Evolutionary conservation across 2,329 filamentous ascomycete genomes (phyloP).

Genomic region (Zasmidium cellare): DNA sequence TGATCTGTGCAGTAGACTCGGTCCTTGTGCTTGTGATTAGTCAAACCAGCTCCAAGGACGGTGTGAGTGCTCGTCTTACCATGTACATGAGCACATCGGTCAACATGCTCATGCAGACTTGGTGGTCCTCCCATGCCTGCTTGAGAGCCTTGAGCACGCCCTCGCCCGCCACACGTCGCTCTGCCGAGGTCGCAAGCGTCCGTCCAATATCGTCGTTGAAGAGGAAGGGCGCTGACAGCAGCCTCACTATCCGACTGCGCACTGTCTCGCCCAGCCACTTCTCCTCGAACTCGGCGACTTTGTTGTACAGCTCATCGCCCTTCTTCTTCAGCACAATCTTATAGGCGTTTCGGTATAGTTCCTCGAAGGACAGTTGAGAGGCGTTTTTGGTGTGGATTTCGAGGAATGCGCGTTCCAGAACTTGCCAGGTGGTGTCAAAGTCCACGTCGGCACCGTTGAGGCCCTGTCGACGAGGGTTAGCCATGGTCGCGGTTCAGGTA

Average conservation of each 20-base stretch:
- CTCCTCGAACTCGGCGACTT: constrained; percentile 78
- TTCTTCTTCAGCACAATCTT: constrained; percentile 90
- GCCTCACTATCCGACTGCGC: constrained; percentile 65
- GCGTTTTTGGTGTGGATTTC: constrained; percentile 94
- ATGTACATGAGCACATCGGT: constrained; percentile 95
- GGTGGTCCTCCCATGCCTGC: constrained; percentile 83
- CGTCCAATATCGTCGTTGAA: constrained; percentile 40
- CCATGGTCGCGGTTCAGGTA: constrained; percentile 29
- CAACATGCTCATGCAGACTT: constrained; percentile 92
- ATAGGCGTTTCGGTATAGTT: constrained; percentile 91
- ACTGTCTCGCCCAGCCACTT: constrained; percentile 77
- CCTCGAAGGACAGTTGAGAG: constrained; percentile 87
- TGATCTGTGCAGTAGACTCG: constrained; percentile 76
- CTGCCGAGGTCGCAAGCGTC: constrained; percentile 64
- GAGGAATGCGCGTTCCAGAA: constrained; percentile 71
- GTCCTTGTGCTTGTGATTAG: constrained; percentile 54
- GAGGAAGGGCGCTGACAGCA: constrained; percentile 71
- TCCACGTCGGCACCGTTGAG: constrained; percentile 65
- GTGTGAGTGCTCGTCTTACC: constrained; percentile 43
- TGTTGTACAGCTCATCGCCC: constrained; percentile 76
- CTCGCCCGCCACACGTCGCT: constrained; percentile 78
- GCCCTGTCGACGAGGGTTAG: constrained; percentile 46
- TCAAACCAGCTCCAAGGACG: constrained; percentile 23
- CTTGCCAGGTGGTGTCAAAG: constrained; percentile 82
- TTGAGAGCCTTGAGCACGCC: constrained; percentile 76